Base-by-base conservation (phyloP, 495 filamentous ascomycete species). In the Endocarpon pusillum region DNA sequence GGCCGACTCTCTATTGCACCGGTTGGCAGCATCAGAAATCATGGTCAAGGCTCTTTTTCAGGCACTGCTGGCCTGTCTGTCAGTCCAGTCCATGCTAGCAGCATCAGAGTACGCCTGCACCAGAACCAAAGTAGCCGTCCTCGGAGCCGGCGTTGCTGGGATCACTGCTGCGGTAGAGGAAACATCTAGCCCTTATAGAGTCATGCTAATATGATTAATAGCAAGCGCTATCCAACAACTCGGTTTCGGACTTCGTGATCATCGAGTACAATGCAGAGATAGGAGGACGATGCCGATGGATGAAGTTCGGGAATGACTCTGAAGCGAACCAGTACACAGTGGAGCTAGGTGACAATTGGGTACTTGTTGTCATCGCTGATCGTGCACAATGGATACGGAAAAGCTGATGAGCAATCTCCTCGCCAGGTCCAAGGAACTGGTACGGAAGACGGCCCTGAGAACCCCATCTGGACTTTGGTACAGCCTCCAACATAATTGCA, bases 271-370 rank as follows among this genome's bases (percentile, higher is more conserved):
- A 69, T 32, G 55, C 64, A 41, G 57, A 67, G 8, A 66, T 81
- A 35, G 76, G 75, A 6, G 75, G 76, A 33, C 62, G 76, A 28
- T 65, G 67, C 19, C 50, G 52, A 33, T 55, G 68, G 37, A 66
- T 66, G 0, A 59, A 51, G 0, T 81, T 85, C 46, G 78, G 79
- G 4, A 45, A 55, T n/a, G 21, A 39, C 21, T 32, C 49, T 10
- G 38, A 57, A 32, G 67, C 69, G 0, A 58, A 65, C 1, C 66
- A 70, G 3, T 78, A 73, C 49, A 59, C 51, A 1, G 54, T 81
- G n/a, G 75, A 81, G 46, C 52, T 74, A 11, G 75, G 75, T 7
- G 75, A 73, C 6, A 81, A 80, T 39, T 81, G 75, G 75, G 70
- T 61, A 54, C 34, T 40, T 27, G n/a, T 14, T 4, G 12, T 24